Evolutionary conservation across 345 rosid genomes (phyloP).

Genomic region (Citrus cavaleriei): DNA sequence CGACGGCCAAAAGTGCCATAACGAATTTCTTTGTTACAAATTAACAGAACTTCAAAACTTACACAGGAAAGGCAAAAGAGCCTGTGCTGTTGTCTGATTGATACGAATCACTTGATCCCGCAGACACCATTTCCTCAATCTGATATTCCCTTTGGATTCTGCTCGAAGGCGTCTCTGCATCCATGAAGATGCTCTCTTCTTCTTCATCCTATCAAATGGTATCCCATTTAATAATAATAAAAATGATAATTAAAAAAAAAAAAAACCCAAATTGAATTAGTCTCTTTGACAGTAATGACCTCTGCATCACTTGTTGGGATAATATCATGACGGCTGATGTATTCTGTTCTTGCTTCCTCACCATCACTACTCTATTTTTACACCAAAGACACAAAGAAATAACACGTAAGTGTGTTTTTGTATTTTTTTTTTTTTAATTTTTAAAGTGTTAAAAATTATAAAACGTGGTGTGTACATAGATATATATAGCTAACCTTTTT

Average conservation of each 20-base stretch:
- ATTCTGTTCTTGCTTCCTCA: slow-evolving; percentile 20
- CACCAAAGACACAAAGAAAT: not conserved
- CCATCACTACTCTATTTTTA: slow-evolving; percentile 31
- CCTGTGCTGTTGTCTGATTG: slow-evolving; percentile 52
- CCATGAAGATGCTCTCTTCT: slow-evolving; percentile 20
- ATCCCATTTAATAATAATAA: not conserved
- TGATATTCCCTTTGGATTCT: slow-evolving; percentile 8
- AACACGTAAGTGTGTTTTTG: not conserved
- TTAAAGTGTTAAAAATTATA: not conserved
- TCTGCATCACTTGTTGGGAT: slow-evolving; percentile 1
- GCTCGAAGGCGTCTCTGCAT: slow-evolving; percentile 1
- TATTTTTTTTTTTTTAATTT: not conserved
- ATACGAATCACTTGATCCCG: slow-evolving; percentile 44
- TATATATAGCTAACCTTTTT: slow-evolving; percentile 28
- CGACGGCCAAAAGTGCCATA: not conserved
- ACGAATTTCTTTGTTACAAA: not conserved
- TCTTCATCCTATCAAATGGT: slow-evolving; percentile 18
- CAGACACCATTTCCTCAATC: slow-evolving; percentile 17
- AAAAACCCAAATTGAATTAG: not conserved
- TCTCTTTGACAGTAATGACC: slow-evolving; percentile 4
- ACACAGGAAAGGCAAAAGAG: slow-evolving; percentile 79
- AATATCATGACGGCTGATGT: not conserved
- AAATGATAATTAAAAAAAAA: too few relatives aligned
- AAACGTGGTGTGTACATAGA: not conserved
- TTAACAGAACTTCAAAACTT: slow-evolving; percentile 14